Conservation (phyloP, 768 basidiomycete genomes). For the Tulasnella sp. region DNA sequence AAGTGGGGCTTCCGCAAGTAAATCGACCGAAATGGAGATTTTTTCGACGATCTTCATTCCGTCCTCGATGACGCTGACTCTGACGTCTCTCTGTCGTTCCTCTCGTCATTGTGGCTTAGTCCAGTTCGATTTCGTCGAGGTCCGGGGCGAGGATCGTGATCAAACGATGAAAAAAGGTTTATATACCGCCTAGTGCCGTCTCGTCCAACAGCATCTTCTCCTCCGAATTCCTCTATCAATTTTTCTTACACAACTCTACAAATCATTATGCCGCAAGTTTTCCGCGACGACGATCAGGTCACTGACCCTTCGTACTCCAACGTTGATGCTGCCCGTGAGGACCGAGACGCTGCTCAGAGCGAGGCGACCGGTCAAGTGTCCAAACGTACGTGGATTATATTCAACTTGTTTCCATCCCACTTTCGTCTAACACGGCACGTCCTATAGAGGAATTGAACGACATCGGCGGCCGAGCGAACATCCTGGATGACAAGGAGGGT, state of each 20-base stretch:
- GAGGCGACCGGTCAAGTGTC: background rate
- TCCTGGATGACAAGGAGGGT: background rate
- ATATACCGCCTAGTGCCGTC: background rate
- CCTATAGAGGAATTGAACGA: background rate
- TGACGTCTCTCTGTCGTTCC: background rate
- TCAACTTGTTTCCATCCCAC: background rate
- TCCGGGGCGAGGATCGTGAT: background rate
- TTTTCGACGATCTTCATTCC: background rate
- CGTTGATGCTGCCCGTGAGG: slow-evolving; percentile 2
- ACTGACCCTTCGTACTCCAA: background rate
- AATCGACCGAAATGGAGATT: background rate
- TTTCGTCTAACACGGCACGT: background rate
- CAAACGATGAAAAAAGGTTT: background rate
- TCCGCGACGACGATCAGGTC: background rate
- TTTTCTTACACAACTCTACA: background rate
- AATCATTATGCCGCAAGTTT: background rate
- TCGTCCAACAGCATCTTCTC: background rate
- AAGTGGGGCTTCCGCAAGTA: background rate
- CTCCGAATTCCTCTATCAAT: background rate
- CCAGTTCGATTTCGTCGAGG: background rate
- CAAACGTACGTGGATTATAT: background rate
- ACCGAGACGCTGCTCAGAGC: slow-evolving; percentile 2
- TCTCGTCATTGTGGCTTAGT: background rate
- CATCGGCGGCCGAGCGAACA: slow-evolving; percentile 4
- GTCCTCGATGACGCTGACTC: background rate